These are phyloP conservation scores for Cryphonectria nitschkei DNA, from an alignment of 2,329 filamentous ascomycete species.

Conservation along the genomic window DNA sequence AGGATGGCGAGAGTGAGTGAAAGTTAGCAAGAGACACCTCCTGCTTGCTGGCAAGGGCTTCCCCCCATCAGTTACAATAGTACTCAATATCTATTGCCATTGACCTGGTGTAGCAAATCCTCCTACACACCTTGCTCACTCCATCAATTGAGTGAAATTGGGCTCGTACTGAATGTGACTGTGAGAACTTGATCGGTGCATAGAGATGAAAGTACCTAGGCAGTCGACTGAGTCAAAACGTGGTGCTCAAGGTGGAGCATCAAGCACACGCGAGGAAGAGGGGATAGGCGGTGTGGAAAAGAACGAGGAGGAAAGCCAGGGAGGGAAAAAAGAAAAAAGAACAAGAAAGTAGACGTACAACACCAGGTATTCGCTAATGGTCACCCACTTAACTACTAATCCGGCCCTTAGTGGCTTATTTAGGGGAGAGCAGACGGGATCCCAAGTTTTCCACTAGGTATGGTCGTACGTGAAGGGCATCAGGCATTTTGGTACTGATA, in stretches of 20 bases:
- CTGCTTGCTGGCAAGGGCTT: not conserved
- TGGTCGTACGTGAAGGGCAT: not conserved
- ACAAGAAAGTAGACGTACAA: not conserved
- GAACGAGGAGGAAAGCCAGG: too few relatives aligned
- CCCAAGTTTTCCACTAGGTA: too few relatives aligned
- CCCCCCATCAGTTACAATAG: not conserved
- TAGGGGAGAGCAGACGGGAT: too few relatives aligned
- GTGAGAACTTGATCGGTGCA: too few relatives aligned
- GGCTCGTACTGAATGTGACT: too few relatives aligned
- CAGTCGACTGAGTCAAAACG: not conserved
- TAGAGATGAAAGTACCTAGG: not conserved
- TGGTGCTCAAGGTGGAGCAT: not conserved
- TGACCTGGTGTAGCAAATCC: not conserved
- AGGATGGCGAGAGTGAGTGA: not conserved
- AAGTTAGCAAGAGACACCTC: not conserved
- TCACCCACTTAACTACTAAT: not conserved
- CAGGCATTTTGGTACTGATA: not conserved
- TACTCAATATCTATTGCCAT: not conserved
- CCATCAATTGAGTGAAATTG: too few relatives aligned
- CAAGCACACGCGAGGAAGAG: not conserved
- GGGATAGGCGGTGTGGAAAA: too few relatives aligned
- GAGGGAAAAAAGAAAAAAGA: not conserved
- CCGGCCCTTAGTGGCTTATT: not conserved
- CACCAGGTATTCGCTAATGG: not conserved
- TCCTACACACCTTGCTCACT: not conserved